Percentiles rank a stretch among this genome's conserved stretches.
Evolutionary conservation across 2,329 filamentous ascomycete species (phyloP).

Genomic region (Pseudocercospora macadamiae): DNA sequence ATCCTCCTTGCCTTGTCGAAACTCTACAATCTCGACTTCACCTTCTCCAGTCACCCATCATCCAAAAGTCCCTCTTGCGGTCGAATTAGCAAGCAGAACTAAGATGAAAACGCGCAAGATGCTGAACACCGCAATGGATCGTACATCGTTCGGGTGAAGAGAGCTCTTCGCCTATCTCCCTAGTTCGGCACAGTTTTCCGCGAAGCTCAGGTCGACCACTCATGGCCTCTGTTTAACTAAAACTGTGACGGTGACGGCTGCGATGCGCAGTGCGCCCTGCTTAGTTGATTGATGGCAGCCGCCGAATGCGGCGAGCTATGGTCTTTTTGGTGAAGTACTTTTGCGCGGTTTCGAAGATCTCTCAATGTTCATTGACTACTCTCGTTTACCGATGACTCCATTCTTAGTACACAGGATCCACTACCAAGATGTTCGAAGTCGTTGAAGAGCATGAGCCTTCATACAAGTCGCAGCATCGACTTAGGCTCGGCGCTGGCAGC

Average conservation of each 20-base stretch:
- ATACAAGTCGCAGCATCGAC: not conserved
- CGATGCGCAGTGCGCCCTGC: not conserved
- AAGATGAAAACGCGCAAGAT: not conserved
- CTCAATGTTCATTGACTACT: not conserved
- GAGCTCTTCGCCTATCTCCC: too few species aligned
- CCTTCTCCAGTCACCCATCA: not conserved
- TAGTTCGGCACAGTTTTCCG: constrained; percentile 1
- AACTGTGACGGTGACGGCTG: constrained; percentile 1
- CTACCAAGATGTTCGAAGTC: not conserved
- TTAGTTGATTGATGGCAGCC: not conserved
- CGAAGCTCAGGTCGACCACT: not conserved
- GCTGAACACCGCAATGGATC: not conserved
- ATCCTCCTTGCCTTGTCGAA: not conserved
- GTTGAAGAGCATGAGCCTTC: not conserved
- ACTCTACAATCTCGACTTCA: not conserved
- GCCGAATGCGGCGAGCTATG: not conserved
- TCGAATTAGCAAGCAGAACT: not conserved
- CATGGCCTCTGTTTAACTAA: not conserved
- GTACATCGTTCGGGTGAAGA: too few species aligned
- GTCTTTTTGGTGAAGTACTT: not conserved
- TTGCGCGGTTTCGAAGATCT: not conserved
- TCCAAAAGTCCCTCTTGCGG: not conserved
- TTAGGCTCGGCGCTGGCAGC: constrained; percentile 12
- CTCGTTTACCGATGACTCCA: not conserved
- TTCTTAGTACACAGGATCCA: not conserved